phyloP scores from a whole-genome alignment of 495 filamentous ascomycete genomes.

The Penicillium odoratum region DNA sequence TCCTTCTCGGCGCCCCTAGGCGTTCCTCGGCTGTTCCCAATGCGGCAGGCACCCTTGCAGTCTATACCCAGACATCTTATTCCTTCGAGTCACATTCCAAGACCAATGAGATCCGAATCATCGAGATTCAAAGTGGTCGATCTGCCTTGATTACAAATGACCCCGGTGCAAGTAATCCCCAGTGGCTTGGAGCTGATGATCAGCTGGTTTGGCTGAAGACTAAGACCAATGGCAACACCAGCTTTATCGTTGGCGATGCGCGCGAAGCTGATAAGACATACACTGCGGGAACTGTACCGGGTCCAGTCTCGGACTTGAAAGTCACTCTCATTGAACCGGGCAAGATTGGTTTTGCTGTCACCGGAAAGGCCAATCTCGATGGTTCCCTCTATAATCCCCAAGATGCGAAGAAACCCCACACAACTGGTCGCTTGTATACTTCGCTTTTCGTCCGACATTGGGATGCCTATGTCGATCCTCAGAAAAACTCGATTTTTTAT shows the following conservation, averaged over 20 bases:
- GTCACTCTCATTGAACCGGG: constrained; percentile 58
- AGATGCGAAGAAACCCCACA: constrained; percentile 52
- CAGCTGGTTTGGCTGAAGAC: constrained; percentile 67
- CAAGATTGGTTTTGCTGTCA: constrained; percentile 69
- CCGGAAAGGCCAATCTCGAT: constrained; percentile 57
- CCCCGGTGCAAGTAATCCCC: constrained; percentile 62
- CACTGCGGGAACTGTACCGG: constrained; percentile 64
- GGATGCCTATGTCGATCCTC: constrained; percentile 60
- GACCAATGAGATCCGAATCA: constrained; percentile 68
- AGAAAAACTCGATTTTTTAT: constrained; percentile 72
- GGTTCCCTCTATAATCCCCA: constrained; percentile 57
- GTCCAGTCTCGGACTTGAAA: constrained; percentile 73
- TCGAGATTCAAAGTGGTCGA: constrained; percentile 69
- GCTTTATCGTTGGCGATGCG: constrained; percentile 58
- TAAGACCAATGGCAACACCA: constrained; percentile 66
- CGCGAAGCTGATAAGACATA: constrained; percentile 56
- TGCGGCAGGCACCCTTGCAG: constrained; percentile 61
- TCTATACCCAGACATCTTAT: constrained; percentile 77
- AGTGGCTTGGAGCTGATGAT: constrained; percentile 67
- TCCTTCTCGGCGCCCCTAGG: constrained; percentile 81
- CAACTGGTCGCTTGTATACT: constrained; percentile 55
- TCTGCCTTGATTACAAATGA: constrained; percentile 67
- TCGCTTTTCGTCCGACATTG: constrained; percentile 62
- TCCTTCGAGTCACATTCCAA: constrained; percentile 80
- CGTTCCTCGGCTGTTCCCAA: constrained; percentile 78